phyloP scores from a whole-genome alignment of 257 asterid genomes.

The Solanum chilense region DNA sequence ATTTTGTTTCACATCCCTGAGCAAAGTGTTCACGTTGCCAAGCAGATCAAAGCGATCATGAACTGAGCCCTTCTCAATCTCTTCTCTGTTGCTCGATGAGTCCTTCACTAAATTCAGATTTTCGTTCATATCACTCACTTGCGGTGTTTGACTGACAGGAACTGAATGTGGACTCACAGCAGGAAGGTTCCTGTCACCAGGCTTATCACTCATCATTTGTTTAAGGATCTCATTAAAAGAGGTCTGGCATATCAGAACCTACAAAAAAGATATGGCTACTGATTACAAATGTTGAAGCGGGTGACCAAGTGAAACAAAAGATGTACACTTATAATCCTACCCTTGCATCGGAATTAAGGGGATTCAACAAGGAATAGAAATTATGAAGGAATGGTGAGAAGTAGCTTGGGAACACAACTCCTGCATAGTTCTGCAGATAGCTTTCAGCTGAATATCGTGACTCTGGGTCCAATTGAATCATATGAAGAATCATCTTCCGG shows the following conservation, averaged over 20 bases:
- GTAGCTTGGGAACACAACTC: conserved; percentile 85
- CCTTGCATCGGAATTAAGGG: conserved; percentile 87
- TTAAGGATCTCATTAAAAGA: conserved; percentile 80
- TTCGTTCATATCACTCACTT: conserved; percentile 22
- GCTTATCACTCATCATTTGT: conserved; percentile 67
- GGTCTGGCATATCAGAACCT: conserved; percentile 92
- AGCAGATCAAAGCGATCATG: conserved; percentile 69
- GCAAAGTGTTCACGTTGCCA: conserved; percentile 57
- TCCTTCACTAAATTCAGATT: conserved; percentile 13
- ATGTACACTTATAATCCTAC: conserved; percentile 30
- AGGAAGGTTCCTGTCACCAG: conserved; percentile 22
- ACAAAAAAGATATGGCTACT: conserved; percentile 17
- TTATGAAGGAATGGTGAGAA: conserved; percentile 93
- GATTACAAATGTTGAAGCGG: neutral
- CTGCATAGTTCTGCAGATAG: conserved; percentile 76
- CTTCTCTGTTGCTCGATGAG: conserved; percentile 24
- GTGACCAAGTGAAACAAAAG: neutral
- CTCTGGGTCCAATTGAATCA: conserved; percentile 94
- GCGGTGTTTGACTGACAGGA: conserved; percentile 16
- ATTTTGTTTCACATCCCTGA: conserved; percentile 59
- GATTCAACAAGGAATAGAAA: conserved; percentile 84
- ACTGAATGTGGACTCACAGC: conserved; percentile 17
- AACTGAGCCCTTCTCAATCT: conserved; percentile 33
- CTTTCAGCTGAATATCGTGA: conserved; percentile 84
- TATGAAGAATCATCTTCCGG: conserved; percentile 96